Evolutionary conservation across 768 basidiomycete genomes (phyloP).

Genomic region (Pleurotus pulmonarius): DNA sequence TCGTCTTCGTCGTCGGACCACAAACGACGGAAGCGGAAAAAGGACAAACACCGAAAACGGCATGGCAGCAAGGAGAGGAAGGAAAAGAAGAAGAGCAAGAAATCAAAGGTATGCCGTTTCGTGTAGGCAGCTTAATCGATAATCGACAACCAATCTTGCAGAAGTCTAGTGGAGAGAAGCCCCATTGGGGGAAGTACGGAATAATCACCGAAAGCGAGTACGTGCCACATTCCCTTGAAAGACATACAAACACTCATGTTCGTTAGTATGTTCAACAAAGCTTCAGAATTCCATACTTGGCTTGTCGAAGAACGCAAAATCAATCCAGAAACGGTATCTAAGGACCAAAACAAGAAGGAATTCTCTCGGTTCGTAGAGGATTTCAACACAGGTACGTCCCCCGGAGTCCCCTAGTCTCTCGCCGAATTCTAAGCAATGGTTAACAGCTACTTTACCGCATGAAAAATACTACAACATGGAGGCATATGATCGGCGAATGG

Average conservation of each 20-base stretch:
- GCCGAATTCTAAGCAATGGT: not conserved
- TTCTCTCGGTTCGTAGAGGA: conserved; percentile 82
- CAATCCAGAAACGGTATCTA: conserved; percentile 85
- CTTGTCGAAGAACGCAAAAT: conserved; percentile 88
- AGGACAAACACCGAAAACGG: conserved; percentile 40
- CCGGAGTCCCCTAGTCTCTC: not conserved
- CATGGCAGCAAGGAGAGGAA: conserved; percentile 41
- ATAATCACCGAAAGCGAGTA: conserved; percentile 84
- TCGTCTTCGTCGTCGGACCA: conserved; percentile 34
- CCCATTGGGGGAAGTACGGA: conserved; percentile 91
- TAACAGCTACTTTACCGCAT: conserved; percentile 81
- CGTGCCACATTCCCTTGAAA: conserved; percentile 24
- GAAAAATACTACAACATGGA: conserved; percentile 95
- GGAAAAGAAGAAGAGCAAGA: conserved; percentile 67
- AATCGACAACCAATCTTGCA: conserved; percentile 27
- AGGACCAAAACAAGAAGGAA: conserved; percentile 83
- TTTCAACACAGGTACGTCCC: conserved; percentile 66
- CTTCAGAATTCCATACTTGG: conserved; percentile 88
- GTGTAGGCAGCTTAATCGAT: conserved; percentile 3
- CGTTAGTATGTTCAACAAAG: conserved; percentile 73
- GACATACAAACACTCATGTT: not conserved
- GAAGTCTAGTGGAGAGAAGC: conserved; percentile 53
- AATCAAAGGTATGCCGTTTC: conserved; percentile 38
- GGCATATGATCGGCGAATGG: conserved; percentile 81
- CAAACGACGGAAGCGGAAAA: conserved; percentile 41